Conservation (phyloP, 2,329 filamentous ascomycete genomes). For the Colletotrichum tropicale region DNA sequence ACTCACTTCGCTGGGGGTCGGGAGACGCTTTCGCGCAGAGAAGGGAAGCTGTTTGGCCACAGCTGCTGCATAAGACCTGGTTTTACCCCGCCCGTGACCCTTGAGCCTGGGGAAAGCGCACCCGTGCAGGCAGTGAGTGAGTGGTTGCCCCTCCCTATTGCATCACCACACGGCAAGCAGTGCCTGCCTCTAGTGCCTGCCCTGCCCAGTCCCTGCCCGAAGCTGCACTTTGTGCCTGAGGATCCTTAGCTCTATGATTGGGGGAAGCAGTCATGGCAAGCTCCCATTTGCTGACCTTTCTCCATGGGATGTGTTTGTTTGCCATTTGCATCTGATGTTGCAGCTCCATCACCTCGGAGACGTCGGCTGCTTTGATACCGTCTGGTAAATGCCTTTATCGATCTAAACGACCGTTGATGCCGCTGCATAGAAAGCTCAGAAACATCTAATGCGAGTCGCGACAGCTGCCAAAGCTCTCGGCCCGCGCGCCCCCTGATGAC, state of each 20-base stretch:
- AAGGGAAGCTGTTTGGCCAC: background rate
- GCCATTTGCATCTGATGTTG: background rate
- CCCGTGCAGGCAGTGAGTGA: background rate
- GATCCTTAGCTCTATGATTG: background rate
- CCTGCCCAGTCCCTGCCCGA: background rate
- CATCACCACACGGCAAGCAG: background rate
- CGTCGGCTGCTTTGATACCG: background rate
- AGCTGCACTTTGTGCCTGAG: background rate
- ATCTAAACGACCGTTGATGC: background rate
- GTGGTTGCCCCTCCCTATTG: background rate
- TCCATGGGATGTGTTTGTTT: background rate
- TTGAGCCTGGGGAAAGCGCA: background rate
- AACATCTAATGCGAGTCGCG: background rate
- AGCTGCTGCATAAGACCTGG: background rate
- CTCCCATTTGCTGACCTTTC: background rate
- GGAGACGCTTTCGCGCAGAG: background rate
- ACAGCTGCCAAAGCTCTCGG: background rate
- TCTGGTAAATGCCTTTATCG: background rate
- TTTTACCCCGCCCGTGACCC: conserved; percentile 4
- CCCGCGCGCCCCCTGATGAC: background rate
- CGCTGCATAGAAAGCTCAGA: background rate
- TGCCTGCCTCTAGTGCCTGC: background rate
- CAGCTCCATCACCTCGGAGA: background rate
- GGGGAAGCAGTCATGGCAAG: background rate
- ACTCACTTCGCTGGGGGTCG: background rate